A percentile compares a stretch with the other conserved stretches of the same genome.
phyloP scores from a whole-genome alignment of 2,329 filamentous ascomycete genomes.

The Sporothrix brasiliensis region DNA sequence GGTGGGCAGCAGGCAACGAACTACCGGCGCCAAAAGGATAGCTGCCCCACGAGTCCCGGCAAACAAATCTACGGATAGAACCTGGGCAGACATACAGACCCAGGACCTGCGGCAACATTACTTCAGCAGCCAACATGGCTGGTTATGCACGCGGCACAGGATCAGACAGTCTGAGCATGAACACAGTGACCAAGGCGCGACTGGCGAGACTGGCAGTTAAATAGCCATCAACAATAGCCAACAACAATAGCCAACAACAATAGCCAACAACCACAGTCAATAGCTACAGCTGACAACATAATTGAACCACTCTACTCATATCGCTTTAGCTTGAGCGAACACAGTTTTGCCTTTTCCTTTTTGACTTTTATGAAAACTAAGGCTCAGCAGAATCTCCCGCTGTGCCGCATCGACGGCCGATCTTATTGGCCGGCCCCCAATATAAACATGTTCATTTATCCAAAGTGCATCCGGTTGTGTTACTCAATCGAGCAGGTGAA shows the following conservation, averaged over 20 bases:
- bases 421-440: conserved; percentile 4
- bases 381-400: not conserved
- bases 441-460: conserved; percentile 6
- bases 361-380: not conserved
- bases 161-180: not conserved
- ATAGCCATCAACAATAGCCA: not conserved
- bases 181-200: not conserved
- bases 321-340: too few relatives aligned
- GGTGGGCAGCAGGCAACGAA: too few relatives aligned
- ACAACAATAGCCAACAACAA: not conserved
- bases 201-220: not conserved
- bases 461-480: conserved; percentile 1
- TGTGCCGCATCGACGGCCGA: conserved; percentile 4
- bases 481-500: conserved; percentile 3
- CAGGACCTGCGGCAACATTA: too few relatives aligned
- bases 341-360: not conserved
- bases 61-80: too few relatives aligned
- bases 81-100: too few relatives aligned
- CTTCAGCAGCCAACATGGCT: not conserved
- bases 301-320: not conserved
- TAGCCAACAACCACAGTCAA: too few relatives aligned
- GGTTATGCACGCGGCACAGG: not conserved
- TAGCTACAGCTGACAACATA: too few relatives aligned
- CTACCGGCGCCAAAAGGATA: too few relatives aligned
- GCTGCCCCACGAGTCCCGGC: too few relatives aligned